Conservation (phyloP, 23 red algal genomes). For the Cyanidium caldarium region DNA sequence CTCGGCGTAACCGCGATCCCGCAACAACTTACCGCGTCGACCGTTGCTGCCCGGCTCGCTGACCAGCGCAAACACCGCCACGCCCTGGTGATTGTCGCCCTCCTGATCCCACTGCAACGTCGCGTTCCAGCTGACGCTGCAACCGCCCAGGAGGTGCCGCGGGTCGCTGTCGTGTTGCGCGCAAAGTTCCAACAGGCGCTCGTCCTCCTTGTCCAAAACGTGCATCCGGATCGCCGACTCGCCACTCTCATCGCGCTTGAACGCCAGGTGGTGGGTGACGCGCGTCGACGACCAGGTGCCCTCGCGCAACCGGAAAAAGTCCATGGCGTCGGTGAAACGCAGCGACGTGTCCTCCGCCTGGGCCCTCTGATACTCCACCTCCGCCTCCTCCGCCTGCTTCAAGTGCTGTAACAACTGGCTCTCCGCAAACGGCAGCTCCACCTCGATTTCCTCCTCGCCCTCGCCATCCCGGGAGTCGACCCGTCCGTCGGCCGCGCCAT, state of each 20-base stretch:
- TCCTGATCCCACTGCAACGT: constrained; percentile 91
- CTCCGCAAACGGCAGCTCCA: too few species aligned
- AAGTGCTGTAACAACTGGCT: too few species aligned
- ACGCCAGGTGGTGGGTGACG: constrained; percentile 92
- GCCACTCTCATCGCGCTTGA: constrained; percentile 70
- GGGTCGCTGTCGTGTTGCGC: constrained; percentile 19
- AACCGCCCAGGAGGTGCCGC: constrained; percentile 35
- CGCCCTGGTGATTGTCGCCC: constrained; percentile 75
- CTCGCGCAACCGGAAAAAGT: constrained; percentile 76
- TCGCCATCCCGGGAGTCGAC: too few species aligned
- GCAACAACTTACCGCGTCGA: constrained; percentile 50
- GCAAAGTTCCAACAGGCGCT: constrained; percentile 48
- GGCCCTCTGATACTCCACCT: too few species aligned
- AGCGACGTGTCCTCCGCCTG: neutral
- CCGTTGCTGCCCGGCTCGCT: constrained; percentile 18
- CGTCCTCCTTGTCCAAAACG: constrained; percentile 30
- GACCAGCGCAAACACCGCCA: constrained; percentile 75
- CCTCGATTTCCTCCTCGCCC: too few species aligned
- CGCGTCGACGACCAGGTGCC: constrained; percentile 69
- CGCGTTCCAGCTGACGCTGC: constrained; percentile 78
- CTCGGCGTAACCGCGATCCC: constrained; percentile 93
- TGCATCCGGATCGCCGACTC: constrained; percentile 53
- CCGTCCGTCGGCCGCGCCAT: too few species aligned
- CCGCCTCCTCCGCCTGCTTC: too few species aligned
- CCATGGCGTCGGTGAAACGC: constrained; percentile 40